Percentiles rank a stretch among this genome's conserved stretches.
These are phyloP conservation scores for Penicillium desertorum DNA, from an alignment of 495 filamentous ascomycete genomes.

Conservation along the genomic window DNA sequence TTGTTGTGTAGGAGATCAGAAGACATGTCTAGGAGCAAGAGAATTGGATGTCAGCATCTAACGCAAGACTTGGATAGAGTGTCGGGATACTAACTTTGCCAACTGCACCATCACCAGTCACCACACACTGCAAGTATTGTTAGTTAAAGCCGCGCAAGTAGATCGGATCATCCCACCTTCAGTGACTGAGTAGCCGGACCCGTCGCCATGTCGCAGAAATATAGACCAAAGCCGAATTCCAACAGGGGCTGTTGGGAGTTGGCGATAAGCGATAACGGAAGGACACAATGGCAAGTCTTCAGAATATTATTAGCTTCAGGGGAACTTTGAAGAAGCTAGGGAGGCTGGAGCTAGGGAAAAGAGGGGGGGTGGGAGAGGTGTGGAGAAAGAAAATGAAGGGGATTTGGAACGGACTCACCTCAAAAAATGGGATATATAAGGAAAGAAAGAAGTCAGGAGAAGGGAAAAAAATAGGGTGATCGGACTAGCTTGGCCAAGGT, in stretches of 20 bases:
- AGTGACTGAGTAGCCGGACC: slow-evolving; percentile 70
- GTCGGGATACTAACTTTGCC: slow-evolving; percentile 70
- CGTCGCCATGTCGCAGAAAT: slow-evolving; percentile 55
- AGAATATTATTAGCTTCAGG: slow-evolving; percentile 10
- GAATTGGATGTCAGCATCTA: background rate
- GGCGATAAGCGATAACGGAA: slow-evolving; percentile 20
- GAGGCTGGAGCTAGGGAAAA: slow-evolving; percentile 13
- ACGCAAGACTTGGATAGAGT: background rate
- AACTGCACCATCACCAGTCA: slow-evolving; percentile 97
- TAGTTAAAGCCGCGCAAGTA: slow-evolving; percentile 19
- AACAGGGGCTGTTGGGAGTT: slow-evolving; percentile 15
- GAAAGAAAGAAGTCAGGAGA: slow-evolving; percentile 8
- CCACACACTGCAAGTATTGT: slow-evolving; percentile 70
- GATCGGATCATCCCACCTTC: slow-evolving; percentile 54
- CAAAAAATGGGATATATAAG: background rate
- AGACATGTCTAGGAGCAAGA: slow-evolving; percentile 77
- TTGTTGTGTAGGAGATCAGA: slow-evolving; percentile 98
- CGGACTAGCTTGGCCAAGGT: slow-evolving; percentile 5
- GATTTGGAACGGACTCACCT: slow-evolving; percentile 23
- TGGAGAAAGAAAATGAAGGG: slow-evolving; percentile 9
- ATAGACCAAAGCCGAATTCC: slow-evolving; percentile 11
- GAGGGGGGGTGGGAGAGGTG: slow-evolving; percentile 9
- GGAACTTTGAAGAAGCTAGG: slow-evolving; percentile 1
- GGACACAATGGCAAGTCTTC: slow-evolving; percentile 4
- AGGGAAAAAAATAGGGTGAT: slow-evolving; percentile 13